Conservation (phyloP, 352 stramenopile genomes). For the Pythium insidiosum region DNA sequence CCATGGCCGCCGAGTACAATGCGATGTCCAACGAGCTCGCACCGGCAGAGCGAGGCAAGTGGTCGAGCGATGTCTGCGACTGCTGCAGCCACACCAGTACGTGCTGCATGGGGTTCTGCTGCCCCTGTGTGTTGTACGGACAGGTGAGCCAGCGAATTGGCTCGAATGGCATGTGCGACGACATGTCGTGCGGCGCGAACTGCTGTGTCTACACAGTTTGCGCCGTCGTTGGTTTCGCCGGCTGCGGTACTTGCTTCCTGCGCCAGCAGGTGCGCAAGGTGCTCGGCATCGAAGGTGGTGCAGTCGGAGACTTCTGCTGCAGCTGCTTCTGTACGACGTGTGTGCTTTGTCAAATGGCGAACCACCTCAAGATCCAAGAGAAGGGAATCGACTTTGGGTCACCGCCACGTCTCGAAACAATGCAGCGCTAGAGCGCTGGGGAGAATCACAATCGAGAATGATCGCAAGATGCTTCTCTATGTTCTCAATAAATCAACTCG, state of each 20-base stretch:
- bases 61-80: too few species aligned
- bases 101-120: conserved; percentile 10
- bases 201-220: not conserved
- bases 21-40: too few species aligned
- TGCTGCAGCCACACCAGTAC: conserved; percentile 11
- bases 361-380: conserved; percentile 12
- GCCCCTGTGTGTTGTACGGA: conserved; percentile 9
- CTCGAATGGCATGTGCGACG: conserved; percentile 4
- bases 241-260: conserved; percentile 6
- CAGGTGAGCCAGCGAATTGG: conserved; percentile 9
- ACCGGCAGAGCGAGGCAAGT: too few species aligned
- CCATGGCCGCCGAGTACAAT: too few species aligned
- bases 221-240: not conserved
- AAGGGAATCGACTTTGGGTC: conserved; percentile 5
- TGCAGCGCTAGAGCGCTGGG: conserved; percentile 8
- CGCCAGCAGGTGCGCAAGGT: conserved; percentile 2
- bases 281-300: conserved; percentile 1
- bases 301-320: conserved; percentile 4
- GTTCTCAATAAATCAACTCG: too few species aligned
- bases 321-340: conserved; percentile 5
- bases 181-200: conserved; percentile 3
- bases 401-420: conserved; percentile 7
- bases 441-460: too few species aligned
- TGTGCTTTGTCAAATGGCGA: conserved; percentile 14
- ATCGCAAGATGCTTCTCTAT: too few species aligned